These are phyloP conservation scores for Pichia phayaonensis DNA, from an alignment of 805 yeast species.

Conservation along the genomic window DNA sequence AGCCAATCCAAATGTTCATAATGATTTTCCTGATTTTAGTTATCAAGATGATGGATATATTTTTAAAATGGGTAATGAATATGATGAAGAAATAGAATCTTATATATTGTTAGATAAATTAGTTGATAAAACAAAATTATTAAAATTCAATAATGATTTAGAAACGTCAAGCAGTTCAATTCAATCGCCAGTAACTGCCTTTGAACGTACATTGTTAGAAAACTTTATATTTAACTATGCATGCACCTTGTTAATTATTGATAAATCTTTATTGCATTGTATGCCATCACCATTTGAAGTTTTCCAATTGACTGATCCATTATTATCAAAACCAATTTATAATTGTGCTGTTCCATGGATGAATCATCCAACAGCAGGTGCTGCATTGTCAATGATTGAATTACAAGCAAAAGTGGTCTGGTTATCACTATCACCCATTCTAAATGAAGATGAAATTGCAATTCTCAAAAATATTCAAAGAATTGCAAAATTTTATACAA, in stretches of 20 bases:
- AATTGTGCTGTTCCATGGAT: constrained; percentile 30
- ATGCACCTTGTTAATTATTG: constrained; percentile 29
- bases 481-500: constrained; percentile 9
- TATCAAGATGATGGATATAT: neutral
- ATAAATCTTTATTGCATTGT: constrained; percentile 20
- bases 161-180: neutral
- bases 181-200: neutral
- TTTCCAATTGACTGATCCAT: constrained; percentile 25
- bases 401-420: constrained; percentile 32
- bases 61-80: neutral
- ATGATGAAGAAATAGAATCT: neutral
- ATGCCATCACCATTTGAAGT: constrained; percentile 38
- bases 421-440: constrained; percentile 20
- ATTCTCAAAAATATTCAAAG: constrained; percentile 5
- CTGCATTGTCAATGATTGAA: constrained; percentile 32
- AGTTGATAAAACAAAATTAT: neutral
- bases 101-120: constrained; percentile 5
- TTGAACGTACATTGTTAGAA: constrained; percentile 34
- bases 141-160: neutral
- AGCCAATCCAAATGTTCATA: too few species aligned
- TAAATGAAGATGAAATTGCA: constrained; percentile 6
- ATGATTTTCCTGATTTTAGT: too few species aligned
- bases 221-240: constrained; percentile 40
- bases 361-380: constrained; percentile 36
- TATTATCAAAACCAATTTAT: constrained; percentile 30